Base-by-base conservation (phyloP, 805 yeast species). In the Grigorovia yakushimaensis region DNA sequence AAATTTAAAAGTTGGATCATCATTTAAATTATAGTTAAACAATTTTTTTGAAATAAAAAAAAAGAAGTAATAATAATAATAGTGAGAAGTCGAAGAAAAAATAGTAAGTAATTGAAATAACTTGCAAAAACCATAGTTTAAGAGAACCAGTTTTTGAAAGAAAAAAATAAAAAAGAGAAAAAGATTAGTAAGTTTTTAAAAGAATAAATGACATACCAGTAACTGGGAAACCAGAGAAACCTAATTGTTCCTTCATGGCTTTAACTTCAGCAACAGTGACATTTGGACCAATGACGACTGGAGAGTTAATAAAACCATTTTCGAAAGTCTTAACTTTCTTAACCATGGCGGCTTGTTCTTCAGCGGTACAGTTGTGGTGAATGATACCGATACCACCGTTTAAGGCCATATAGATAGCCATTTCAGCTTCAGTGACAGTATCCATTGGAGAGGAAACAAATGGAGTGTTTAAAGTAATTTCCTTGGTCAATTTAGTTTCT, bases 371-470 rank as follows among this genome's bases (percentile, higher is more conserved):
- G 78, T 93, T 93, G 76, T 93, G 97, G 71, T 93, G 98, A 61
- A 93, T 82, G 65, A 93, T 86, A 80, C 98, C 98, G 68, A 93
- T 88, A 72, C 98, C 98, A 69, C 98, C 98, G 60, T 89, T 78
- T 57, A 93, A 79, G 57, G 98, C 97, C 97, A 93, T 89, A 73
- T 88, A 82, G 60, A 93, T 91, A 55, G 98, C 98, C 98, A 93
- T 93, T 51, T 82, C 86, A 53, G 88, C 73, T 76, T 93, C 98
- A 49, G 98, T 93, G 56, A 93, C 98, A 44, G 98, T 93, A 73
- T 93, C 98, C 98, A 93, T 93, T 59, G 98, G 98, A 61, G 98
- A 88, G 19, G 98, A 91, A 51, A 93, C 91, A 57, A 93, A 88
- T 49, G 98, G 98, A 42, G 96, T 74, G 74, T 84, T 88, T 70